phyloP scores from a whole-genome alignment of 108 stramenopile genomes.

The Nannochloropsis oceanica region DNA sequence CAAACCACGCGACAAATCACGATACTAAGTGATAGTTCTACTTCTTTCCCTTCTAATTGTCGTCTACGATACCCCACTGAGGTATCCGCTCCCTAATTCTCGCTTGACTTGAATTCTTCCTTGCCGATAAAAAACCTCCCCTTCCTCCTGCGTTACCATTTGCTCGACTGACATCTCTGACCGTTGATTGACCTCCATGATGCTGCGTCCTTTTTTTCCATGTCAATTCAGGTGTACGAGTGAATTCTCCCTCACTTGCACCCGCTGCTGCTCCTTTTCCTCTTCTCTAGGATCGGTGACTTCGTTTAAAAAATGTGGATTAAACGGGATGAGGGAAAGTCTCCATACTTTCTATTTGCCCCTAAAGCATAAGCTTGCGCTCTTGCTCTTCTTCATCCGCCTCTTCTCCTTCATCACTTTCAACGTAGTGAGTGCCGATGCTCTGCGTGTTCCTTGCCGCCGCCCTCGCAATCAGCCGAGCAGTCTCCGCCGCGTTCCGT shows the following conservation, averaged over 20 bases:
- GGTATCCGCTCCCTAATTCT: no score
- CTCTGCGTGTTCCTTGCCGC: not conserved
- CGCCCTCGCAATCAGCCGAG: constrained; percentile 1
- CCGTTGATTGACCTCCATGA: no score
- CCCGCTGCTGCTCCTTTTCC: not conserved
- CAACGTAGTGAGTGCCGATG: constrained; percentile 14
- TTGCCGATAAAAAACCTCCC: no score
- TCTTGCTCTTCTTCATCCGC: not conserved
- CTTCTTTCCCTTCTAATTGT: no score
- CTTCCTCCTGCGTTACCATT: no score
- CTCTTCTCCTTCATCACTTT: not conserved
- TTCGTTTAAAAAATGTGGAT: not conserved
- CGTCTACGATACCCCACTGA: no score
- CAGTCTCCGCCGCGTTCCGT: constrained; percentile 18
- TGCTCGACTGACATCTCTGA: no score
- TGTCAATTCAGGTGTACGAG: not conserved
- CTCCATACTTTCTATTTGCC: not conserved
- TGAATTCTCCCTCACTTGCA: not conserved
- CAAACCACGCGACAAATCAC: no score
- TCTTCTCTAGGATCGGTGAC: not conserved
- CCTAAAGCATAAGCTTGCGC: not conserved
- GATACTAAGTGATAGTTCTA: no score
- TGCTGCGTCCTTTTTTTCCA: no score
- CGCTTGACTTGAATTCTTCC: no score
- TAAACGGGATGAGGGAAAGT: not conserved